Evolutionary conservation across 108 stramenopile genomes (phyloP).

Genomic region (Fistulifera solaris): DNA sequence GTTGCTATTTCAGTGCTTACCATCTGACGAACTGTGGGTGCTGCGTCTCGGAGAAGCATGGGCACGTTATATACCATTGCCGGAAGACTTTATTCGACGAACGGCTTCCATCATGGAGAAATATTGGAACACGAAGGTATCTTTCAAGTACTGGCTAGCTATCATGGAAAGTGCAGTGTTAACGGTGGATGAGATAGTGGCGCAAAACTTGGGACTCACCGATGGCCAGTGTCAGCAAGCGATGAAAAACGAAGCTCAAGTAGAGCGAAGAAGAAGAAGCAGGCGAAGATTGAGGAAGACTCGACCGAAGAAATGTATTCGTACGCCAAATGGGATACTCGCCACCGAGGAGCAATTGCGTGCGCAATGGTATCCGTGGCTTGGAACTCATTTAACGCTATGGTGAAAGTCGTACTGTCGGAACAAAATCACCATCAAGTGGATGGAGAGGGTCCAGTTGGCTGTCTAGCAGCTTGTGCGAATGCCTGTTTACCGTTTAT

Average conservation of each 20-base stretch:
- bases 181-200: slow-evolving; percentile 51
- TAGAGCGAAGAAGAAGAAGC: slow-evolving; percentile 58
- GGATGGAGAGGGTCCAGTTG: slow-evolving; percentile 40
- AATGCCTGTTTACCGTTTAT: slow-evolving; percentile 52
- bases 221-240: slow-evolving; percentile 22
- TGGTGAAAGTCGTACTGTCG: slow-evolving; percentile 11
- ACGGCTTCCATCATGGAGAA: slow-evolving; percentile 19
- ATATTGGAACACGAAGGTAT: neutral
- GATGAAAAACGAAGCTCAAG: slow-evolving; percentile 46
- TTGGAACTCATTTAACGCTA: slow-evolving; percentile 25
- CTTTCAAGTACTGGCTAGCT: too few relatives aligned
- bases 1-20: slow-evolving; percentile 29
- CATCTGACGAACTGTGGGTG: slow-evolving; percentile 2
- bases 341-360: slow-evolving; percentile 48
- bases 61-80: slow-evolving; percentile 61
- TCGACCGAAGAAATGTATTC: slow-evolving; percentile 21
- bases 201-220: slow-evolving; percentile 37
- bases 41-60: slow-evolving; percentile 39
- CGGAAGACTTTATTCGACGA: slow-evolving; percentile 35
- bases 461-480: slow-evolving; percentile 44
- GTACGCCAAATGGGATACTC: slow-evolving; percentile 43
- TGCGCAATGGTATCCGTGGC: slow-evolving; percentile 32
- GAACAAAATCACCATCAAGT: slow-evolving; percentile 13
- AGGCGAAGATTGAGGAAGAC: slow-evolving; percentile 35
- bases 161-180: slow-evolving; percentile 22